These are phyloP conservation scores for Mycena polygramma DNA, from an alignment of 768 basidiomycete species.

Conservation along the genomic window DNA sequence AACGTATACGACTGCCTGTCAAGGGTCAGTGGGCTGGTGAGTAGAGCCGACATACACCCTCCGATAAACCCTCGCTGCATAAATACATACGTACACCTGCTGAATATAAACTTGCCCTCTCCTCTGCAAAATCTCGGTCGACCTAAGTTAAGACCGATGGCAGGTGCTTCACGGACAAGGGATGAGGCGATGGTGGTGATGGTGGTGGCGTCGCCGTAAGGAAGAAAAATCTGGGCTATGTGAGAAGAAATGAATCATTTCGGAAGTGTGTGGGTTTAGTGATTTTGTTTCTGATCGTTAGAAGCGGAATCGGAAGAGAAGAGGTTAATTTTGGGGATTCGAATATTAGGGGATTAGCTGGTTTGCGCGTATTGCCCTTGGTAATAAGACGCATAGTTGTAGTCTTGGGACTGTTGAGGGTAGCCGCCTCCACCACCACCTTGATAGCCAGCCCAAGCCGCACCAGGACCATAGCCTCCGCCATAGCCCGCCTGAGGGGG, in stretches of 20 bases:
- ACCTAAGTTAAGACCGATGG: constrained; percentile 16
- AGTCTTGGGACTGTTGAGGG: constrained; percentile 71
- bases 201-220: constrained; percentile 22
- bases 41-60: constrained; percentile 40
- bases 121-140: constrained; percentile 26
- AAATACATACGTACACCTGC: constrained; percentile 41
- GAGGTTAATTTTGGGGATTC: constrained; percentile 43
- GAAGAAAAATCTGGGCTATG: constrained; percentile 38
- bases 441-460: constrained; percentile 64
- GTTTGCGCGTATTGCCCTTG: constrained; percentile 87
- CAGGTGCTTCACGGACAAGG: constrained; percentile 21
- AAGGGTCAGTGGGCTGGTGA: constrained; percentile 43
- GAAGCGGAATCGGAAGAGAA: constrained; percentile 52
- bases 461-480: constrained; percentile 58
- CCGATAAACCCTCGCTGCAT: constrained; percentile 37
- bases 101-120: constrained; percentile 31
- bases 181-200: constrained; percentile 25
- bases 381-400: constrained; percentile 90
- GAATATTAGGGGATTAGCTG: constrained; percentile 45
- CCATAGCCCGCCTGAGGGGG: constrained; percentile 75
- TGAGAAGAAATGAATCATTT: constrained; percentile 37
- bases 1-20: constrained; percentile 30
- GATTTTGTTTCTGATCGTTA: constrained; percentile 59
- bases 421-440: constrained; percentile 59
- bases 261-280: constrained; percentile 51